phyloP scores from a whole-genome alignment of 495 filamentous ascomycete species.

The Talaromyces liani region DNA sequence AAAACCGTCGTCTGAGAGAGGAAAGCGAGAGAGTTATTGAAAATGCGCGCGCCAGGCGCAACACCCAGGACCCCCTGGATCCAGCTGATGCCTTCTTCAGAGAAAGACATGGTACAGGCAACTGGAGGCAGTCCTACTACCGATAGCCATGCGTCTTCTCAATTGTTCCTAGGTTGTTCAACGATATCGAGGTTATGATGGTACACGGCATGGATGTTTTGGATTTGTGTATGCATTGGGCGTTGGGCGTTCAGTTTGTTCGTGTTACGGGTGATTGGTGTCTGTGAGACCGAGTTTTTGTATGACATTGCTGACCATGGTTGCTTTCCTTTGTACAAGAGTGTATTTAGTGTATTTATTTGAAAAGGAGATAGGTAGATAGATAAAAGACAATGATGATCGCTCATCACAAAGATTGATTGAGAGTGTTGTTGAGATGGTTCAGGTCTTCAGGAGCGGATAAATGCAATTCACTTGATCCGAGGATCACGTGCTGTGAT shows the following conservation, averaged over 20 bases:
- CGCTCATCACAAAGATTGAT: not conserved
- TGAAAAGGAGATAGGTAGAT: not conserved
- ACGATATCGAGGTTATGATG: not conserved
- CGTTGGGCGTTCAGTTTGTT: not conserved
- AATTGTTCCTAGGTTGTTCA: not conserved
- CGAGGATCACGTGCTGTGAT: not conserved
- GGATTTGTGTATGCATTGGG: not conserved
- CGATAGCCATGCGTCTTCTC: conserved; percentile 7
- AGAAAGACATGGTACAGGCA: not conserved
- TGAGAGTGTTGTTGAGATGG: not conserved
- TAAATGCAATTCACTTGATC: not conserved
- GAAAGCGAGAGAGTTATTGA: conserved; percentile 1
- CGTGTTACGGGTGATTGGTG: not conserved
- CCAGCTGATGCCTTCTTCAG: not conserved
- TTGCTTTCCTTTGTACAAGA: not conserved
- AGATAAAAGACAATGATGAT: not conserved
- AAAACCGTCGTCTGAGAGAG: not conserved
- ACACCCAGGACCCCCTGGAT: not conserved
- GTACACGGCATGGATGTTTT: not conserved
- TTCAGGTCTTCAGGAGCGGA: not conserved
- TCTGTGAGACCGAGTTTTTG: not conserved
- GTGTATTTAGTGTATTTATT: not conserved
- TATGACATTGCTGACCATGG: not conserved
- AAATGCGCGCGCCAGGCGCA: not conserved
- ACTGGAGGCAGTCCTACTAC: conserved; percentile 4